These are phyloP conservation scores for Amaranthus palmeri DNA, from an alignment of 148 eudicot species.

Conservation along the genomic window DNA sequence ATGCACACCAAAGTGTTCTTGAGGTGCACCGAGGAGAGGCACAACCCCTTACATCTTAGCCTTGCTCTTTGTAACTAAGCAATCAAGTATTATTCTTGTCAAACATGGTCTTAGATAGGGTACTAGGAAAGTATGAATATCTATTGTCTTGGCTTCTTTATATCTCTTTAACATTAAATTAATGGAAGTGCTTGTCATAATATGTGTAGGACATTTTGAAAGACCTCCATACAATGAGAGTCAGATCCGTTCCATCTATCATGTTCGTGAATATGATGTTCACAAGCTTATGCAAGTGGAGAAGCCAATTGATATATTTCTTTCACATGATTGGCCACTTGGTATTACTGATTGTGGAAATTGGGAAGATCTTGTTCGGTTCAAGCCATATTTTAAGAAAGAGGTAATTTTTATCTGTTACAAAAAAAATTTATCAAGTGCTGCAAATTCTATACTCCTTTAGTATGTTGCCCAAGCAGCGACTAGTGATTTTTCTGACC, in stretches of 20 bases:
- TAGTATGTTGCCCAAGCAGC: neutral
- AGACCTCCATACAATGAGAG: slow-evolving; percentile 72
- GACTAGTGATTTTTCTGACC: neutral
- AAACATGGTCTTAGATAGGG: neutral
- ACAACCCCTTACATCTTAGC: too few species aligned
- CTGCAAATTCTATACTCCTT: neutral
- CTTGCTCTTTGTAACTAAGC: too few species aligned
- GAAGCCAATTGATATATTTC: slow-evolving; percentile 86
- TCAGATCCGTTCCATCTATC: slow-evolving; percentile 81
- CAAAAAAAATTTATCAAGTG: neutral
- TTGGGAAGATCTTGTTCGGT: slow-evolving; percentile 50
- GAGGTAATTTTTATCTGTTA: slow-evolving; percentile 46
- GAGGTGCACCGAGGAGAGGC: too few species aligned
- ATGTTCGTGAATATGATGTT: slow-evolving; percentile 91
- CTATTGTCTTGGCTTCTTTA: neutral
- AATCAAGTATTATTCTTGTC: neutral
- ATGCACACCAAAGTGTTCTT: too few species aligned
- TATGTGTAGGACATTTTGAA: slow-evolving; percentile 82
- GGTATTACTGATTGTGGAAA: slow-evolving; percentile 88
- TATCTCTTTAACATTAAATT: neutral
- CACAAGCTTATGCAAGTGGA: slow-evolving; percentile 87
- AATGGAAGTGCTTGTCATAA: neutral
- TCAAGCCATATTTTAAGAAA: slow-evolving; percentile 58
- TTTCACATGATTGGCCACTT: slow-evolving; percentile 98
- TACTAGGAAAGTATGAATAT: neutral